These are phyloP conservation scores for Calocybe gambosa DNA, from an alignment of 1,284 basidiomycete species.

Conservation along the genomic window DNA sequence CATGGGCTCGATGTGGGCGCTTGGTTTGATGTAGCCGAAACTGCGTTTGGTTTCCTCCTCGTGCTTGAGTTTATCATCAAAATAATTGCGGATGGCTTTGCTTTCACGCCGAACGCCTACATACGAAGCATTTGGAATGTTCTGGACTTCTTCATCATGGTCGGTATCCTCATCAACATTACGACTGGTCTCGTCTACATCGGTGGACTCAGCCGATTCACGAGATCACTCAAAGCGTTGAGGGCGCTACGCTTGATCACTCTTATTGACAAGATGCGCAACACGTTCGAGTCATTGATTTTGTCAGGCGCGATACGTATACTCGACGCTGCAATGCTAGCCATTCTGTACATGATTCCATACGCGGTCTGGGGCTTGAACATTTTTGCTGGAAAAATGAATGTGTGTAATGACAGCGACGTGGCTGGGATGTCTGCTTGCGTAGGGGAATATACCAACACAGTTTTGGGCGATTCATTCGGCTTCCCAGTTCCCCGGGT, in stretches of 20 bases:
- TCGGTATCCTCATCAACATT: slow-evolving; percentile 79
- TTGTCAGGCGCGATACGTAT: slow-evolving; percentile 86
- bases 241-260: slow-evolving; percentile 90
- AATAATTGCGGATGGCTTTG: slow-evolving; percentile 87
- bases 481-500: slow-evolving; percentile 77
- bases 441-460: slow-evolving; percentile 69
- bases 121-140: slow-evolving; percentile 90
- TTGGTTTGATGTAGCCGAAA: slow-evolving; percentile 90
- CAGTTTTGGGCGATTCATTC: slow-evolving; percentile 48
- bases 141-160: slow-evolving; percentile 85
- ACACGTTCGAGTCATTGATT: slow-evolving; percentile 88
- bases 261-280: slow-evolving; percentile 79
- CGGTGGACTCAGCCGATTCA: slow-evolving; percentile 77
- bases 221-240: slow-evolving; percentile 85
- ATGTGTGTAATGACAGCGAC: slow-evolving; percentile 75
- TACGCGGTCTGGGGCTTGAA: slow-evolving; percentile 98
- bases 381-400: slow-evolving; percentile 85
- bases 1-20: slow-evolving; percentile 61
- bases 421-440: slow-evolving; percentile 63
- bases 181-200: slow-evolving; percentile 74
- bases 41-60: slow-evolving; percentile 71
- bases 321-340: slow-evolving; percentile 87
- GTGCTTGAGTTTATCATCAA: slow-evolving; percentile 88
- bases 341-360: slow-evolving; percentile 93
- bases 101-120: slow-evolving; percentile 94